Evolutionary conservation across 257 asterid genomes (phyloP).

Genomic region (Capsicum pubescens): DNA sequence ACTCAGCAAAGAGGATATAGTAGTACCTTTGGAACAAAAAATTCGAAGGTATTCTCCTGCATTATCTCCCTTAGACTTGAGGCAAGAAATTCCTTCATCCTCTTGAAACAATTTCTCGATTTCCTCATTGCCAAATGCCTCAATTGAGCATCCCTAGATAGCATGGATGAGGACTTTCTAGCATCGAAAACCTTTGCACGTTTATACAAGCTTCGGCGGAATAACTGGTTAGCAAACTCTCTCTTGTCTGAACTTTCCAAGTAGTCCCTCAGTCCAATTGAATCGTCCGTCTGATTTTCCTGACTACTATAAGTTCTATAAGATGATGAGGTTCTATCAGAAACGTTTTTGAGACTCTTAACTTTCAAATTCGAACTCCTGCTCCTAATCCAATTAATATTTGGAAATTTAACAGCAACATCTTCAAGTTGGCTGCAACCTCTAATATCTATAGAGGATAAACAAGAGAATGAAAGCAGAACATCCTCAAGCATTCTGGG

Average conservation of each 20-base stretch:
- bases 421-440: constrained; percentile 92
- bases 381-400: constrained; percentile 74
- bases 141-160: constrained; percentile 93
- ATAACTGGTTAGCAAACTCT: constrained; percentile 84
- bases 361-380: constrained; percentile 52
- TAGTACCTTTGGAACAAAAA: constrained; percentile 87
- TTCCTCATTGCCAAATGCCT: constrained; percentile 91
- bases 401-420: constrained; percentile 74
- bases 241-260: constrained; percentile 94
- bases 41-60: constrained; percentile 75
- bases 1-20: constrained; percentile 6
- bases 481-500: constrained; percentile 76
- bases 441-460: constrained; percentile 83
- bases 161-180: constrained; percentile 82
- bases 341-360: constrained; percentile 62
- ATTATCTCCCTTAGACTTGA: constrained; percentile 76
- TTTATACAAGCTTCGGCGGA: constrained; percentile 91
- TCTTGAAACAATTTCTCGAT: constrained; percentile 78
- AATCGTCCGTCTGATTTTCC: constrained; percentile 67
- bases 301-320: constrained; percentile 38
- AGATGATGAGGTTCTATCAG: constrained; percentile 54
- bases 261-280: constrained; percentile 90
- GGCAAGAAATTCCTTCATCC: constrained; percentile 77
- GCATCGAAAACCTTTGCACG: constrained; percentile 96
- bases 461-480: constrained; percentile 62